Percentiles rank a stretch among this genome's conserved stretches.
Evolutionary conservation across 441 rosid species (phyloP).

Genomic region (Pelargonium cotyledonis): DNA sequence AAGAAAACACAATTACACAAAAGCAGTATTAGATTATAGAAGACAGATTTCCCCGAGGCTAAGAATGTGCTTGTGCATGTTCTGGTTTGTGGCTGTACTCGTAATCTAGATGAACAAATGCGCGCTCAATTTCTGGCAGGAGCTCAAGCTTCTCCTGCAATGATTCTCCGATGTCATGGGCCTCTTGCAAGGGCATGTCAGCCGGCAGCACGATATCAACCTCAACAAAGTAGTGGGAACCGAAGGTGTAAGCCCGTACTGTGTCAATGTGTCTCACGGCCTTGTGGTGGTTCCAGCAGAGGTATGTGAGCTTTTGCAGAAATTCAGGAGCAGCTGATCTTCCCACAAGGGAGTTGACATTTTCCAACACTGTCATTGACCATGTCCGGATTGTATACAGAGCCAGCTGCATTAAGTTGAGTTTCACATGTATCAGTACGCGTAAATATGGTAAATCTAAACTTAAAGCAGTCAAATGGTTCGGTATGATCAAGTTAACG

Average conservation of each 20-base stretch:
- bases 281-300: conserved; percentile 66
- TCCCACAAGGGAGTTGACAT: conserved; percentile 56
- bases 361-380: conserved; percentile 58
- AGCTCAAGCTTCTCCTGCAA: conserved; percentile 68
- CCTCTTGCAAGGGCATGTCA: conserved; percentile 46
- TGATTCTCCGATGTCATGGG: conserved; percentile 65
- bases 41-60: not conserved
- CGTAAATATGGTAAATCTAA: not conserved
- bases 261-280: conserved; percentile 63
- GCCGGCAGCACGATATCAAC: conserved; percentile 54
- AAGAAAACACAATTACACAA: not conserved
- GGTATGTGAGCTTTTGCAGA: conserved; percentile 49
- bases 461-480: no score
- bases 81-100: conserved; percentile 45
- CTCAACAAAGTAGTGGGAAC: conserved; percentile 59
- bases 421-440: not conserved
- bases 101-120: conserved; percentile 57
- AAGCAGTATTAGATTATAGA: not conserved
- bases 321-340: conserved; percentile 64
- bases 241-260: conserved; percentile 60
- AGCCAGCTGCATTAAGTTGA: conserved; percentile 46
- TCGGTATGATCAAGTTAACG: no score
- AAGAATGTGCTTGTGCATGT: conserved; percentile 18
- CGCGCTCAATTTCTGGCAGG: conserved; percentile 64
- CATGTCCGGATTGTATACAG: conserved; percentile 55